Base-by-base conservation (phyloP, 345 rosid genomes). In the Kernera saxatilis region DNA sequence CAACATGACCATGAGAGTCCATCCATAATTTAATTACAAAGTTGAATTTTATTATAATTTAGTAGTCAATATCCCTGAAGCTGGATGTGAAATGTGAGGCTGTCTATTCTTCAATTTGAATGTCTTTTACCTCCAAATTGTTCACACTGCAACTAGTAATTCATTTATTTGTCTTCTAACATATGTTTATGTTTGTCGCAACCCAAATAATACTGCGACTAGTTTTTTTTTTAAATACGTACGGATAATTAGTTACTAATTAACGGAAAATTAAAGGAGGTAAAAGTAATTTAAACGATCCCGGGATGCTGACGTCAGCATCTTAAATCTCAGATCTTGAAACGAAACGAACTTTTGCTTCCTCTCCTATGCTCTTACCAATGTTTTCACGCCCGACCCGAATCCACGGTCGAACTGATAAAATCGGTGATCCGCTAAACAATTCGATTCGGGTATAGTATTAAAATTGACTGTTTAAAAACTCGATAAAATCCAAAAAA, bases 311-410 rank as follows among this genome's bases (percentile, higher is more conserved):
- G 75, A 87, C 81, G 77, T 87, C 84, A 83, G 73, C 82, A 44
- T 54, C 7, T 19, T 15, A 70, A 88, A 82, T 82, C 83, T 82
- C 83, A 84, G 92, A 87, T 89, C 93, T 87, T 64, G 87, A 80
- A 75, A 78, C 69, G 60, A 84, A 76, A 82, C 87, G 84, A 89
- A 80, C 80, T 83, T 86, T 88, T 77, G 69, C 18, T 52, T 44
- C 36, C 51, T 53, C 30, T 25, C 60, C 52, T 60, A n/a, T n/a
- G n/a, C n/a, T n/a, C n/a, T n/a, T n/a, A n/a, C n/a, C n/a, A n/a
- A n/a, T n/a, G n/a, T n/a, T n/a, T n/a, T n/a, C n/a, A n/a, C n/a
- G n/a, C n/a, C n/a, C n/a, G n/a, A n/a, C n/a, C n/a, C n/a, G n/a
- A n/a, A n/a, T n/a, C n/a, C n/a, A n/a, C n/a, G n/a, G n/a, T n/a